These are phyloP conservation scores for Clausena lansium DNA, from an alignment of 345 rosid genomes.

Conservation along the genomic window DNA sequence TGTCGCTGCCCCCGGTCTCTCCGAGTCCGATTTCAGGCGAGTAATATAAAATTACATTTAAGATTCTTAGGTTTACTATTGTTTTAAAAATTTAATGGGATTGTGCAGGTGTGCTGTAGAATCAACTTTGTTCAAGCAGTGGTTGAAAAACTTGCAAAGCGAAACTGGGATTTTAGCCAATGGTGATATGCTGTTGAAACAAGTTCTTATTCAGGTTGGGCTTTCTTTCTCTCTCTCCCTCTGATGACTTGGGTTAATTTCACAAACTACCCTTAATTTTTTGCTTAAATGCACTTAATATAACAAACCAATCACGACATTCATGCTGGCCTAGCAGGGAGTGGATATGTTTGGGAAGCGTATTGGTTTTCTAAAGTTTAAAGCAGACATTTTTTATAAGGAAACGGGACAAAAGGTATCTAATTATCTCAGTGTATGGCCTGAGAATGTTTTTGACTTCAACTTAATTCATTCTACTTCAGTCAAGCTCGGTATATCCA, in stretches of 20 bases:
- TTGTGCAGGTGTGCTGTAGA: conserved; percentile 63
- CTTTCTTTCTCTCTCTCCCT: neutral
- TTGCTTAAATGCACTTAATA: neutral
- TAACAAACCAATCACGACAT: neutral
- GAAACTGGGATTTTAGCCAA: conserved; percentile 69
- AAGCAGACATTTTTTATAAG: conserved; percentile 65
- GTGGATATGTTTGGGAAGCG: conserved; percentile 88
- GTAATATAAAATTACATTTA: neutral
- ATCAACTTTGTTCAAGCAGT: conserved; percentile 71
- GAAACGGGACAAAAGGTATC: conserved; percentile 71
- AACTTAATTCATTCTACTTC: neutral
- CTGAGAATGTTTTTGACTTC: neutral
- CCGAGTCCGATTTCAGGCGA: conserved; percentile 70
- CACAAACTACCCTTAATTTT: neutral
- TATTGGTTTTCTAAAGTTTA: conserved; percentile 84
- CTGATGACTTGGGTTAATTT: neutral
- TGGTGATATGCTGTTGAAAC: conserved; percentile 51
- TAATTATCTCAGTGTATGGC: conserved; percentile 15
- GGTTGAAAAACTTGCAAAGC: conserved; percentile 77
- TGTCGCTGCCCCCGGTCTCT: conserved; percentile 58
- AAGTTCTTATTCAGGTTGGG: conserved; percentile 72
- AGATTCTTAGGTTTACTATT: neutral
- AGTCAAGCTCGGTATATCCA: neutral
- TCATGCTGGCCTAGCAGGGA: conserved; percentile 42
- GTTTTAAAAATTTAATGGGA: neutral